Base-by-base conservation (phyloP, 1,284 basidiomycete species). In the Malassezia caprae region DNA sequence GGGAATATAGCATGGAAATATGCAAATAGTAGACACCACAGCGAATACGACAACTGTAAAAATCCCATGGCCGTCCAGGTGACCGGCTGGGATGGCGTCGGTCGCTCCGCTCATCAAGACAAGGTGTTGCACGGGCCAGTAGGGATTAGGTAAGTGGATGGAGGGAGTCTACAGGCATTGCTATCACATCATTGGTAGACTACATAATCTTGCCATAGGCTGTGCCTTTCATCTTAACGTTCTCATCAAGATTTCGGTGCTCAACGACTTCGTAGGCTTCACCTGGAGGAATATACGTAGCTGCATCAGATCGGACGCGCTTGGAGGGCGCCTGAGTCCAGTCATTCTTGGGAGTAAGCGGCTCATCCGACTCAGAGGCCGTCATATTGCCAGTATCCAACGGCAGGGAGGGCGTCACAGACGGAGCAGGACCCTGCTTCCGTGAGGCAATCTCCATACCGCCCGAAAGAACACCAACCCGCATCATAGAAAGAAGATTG, bases 401-500 rank as follows among this genome's bases (percentile, higher is more conserved):
- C n/a, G 11, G 2, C 23, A 27, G 13, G 11, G 24, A 17, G 3
- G 41, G 41, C 23, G 10, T 27, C 41, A 40, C 42, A 30, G 54
- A 23, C 8, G 40, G 19, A 7, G 26, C 46, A 46, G 23, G 24
- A 13, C 12, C 12, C 11, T n/a, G 2, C 11, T 24, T 28, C 23
- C 41, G 23, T 2, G 41, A n/a, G 2, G 41, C 41, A 17, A 71
- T 61, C 50, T 67, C 67, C 60, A 72, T 72, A 10, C 71, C 71
- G 23, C 71, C 71, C 32, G 72, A 68, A 17, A 73, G 59, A 8
- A 72, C 71, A 58, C 71, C 71, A 17, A 73, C 68, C 12, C 71
- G 64, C 71, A 73, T 72, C 67, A 68, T 71, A 7, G 64, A 62
- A 42, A 73, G 62, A 32, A 73, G 51, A 53, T 73, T 73, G 61